Evolutionary conservation across 768 basidiomycete species (phyloP).

Genomic region (Phlebiopsis gigantea): DNA sequence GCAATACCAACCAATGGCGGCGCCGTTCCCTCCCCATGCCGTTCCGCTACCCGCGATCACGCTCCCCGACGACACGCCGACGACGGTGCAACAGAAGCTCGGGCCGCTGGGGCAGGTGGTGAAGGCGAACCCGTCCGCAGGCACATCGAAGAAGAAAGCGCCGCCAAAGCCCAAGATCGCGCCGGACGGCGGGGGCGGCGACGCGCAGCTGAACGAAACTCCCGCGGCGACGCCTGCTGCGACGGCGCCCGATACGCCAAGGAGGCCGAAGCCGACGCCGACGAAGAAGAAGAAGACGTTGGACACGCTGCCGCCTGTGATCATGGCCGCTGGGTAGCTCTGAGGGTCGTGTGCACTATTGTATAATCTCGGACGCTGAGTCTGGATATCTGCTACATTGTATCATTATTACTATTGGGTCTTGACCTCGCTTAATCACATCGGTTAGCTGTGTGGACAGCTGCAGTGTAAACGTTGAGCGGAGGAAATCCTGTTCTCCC

Average conservation of each 20-base stretch:
- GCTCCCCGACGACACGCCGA: slow-evolving; percentile 63
- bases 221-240: slow-evolving; percentile 6
- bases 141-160: slow-evolving; percentile 48
- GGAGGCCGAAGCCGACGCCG: slow-evolving; percentile 21
- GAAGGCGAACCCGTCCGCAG: slow-evolving; percentile 40
- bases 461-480: slow-evolving; percentile 31
- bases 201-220: slow-evolving; percentile 2
- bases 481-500: slow-evolving; percentile 36
- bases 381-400: neutral
- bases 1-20: slow-evolving; percentile 7
- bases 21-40: slow-evolving; percentile 17
- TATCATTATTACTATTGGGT: neutral
- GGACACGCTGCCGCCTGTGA: slow-evolving; percentile 23
- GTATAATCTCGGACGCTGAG: neutral
- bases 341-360: neutral
- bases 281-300: slow-evolving; percentile 20
- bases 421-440: neutral
- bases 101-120: slow-evolving; percentile 76
- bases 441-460: neutral
- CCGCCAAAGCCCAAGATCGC: slow-evolving; percentile 23
- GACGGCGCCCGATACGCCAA: slow-evolving; percentile 13
- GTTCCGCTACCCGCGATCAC: slow-evolving; percentile 25
- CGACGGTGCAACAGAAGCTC: slow-evolving; percentile 58
- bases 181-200: slow-evolving; percentile 4
- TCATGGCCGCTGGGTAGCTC: slow-evolving; percentile 25